Evolutionary conservation across 1,139 yeast genomes (phyloP).

Genomic region (Yamadazyma membranifaciens): DNA sequence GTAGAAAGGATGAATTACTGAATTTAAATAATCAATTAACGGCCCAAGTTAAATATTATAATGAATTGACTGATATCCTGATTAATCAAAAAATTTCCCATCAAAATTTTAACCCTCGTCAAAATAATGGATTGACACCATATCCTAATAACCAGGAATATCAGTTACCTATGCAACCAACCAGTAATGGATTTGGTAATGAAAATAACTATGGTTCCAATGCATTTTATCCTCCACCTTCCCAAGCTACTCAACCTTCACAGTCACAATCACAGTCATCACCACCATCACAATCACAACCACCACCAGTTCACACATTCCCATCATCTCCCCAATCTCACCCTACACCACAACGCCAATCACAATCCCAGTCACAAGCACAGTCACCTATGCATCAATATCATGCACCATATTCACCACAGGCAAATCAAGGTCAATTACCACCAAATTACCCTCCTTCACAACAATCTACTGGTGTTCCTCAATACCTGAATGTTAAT

Average conservation of each 20-base stretch:
- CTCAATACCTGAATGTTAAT: conserved; percentile 30
- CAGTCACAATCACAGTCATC: conserved; percentile 1
- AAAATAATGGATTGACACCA: conserved; percentile 3
- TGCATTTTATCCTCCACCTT: conserved; percentile 3
- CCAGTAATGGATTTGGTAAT: conserved; percentile 18
- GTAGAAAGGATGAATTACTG: conserved; percentile 70
- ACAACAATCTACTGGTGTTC: no score
- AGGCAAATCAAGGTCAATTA: conserved; percentile 20
- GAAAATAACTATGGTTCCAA: conserved; percentile 1
- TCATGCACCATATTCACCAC: conserved; percentile 1
- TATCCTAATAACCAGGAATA: conserved; percentile 5
- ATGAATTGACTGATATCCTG: conserved; percentile 61
- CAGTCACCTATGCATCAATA: background rate
- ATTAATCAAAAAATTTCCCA: conserved; percentile 22
- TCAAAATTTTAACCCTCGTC: background rate
- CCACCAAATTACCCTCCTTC: no score
- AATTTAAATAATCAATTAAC: conserved; percentile 69
- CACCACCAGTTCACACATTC: background rate
- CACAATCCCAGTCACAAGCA: no score
- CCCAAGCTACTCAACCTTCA: background rate
- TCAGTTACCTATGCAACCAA: conserved; percentile 13
- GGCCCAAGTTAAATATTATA: conserved; percentile 66
- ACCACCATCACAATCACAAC: conserved; percentile 1
- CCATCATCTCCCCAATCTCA: conserved; percentile 4
- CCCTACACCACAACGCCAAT: background rate